These are phyloP conservation scores for Lactifluus hygrophoroides DNA, from an alignment of 768 basidiomycete species.

Conservation along the genomic window DNA sequence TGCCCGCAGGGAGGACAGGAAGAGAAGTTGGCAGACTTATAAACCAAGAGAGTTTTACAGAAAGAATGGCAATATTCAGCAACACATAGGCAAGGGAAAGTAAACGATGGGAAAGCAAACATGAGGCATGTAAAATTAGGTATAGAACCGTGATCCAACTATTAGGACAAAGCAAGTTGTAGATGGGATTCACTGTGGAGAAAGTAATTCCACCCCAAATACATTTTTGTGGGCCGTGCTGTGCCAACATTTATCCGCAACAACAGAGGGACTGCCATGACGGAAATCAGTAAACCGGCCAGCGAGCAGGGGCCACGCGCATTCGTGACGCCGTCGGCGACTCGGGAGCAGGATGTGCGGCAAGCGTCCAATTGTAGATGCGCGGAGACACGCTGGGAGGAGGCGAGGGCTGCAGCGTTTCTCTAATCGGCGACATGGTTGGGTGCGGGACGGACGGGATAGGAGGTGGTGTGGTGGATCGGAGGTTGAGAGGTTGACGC, in stretches of 20 bases:
- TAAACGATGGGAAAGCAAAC: conserved; percentile 2
- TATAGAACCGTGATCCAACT: conserved; percentile 6
- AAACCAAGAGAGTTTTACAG: conserved; percentile 13
- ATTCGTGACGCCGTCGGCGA: conserved; percentile 12
- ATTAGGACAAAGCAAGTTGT: conserved; percentile 1
- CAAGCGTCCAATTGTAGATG: conserved; percentile 13
- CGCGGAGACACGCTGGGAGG: conserved; percentile 20
- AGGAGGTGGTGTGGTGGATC: conserved; percentile 6
- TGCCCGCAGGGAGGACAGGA: neutral
- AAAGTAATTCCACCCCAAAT: neutral
- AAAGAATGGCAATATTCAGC: conserved; percentile 15
- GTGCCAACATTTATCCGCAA: neutral
- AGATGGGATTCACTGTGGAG: neutral
- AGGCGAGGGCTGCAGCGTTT: conserved; percentile 11
- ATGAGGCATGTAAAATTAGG: conserved; percentile 1
- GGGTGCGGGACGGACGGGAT: neutral
- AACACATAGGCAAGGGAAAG: conserved; percentile 1
- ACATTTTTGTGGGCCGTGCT: neutral
- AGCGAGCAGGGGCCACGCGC: conserved; percentile 6
- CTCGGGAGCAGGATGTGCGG: conserved; percentile 2
- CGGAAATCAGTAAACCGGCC: conserved; percentile 10
- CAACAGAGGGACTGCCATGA: neutral
- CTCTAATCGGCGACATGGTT: neutral
- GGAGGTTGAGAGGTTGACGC: neutral
- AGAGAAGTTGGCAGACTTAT: neutral